Conservation (phyloP, 208 protist species). For the Trypanosomatidae sp. region DNA sequence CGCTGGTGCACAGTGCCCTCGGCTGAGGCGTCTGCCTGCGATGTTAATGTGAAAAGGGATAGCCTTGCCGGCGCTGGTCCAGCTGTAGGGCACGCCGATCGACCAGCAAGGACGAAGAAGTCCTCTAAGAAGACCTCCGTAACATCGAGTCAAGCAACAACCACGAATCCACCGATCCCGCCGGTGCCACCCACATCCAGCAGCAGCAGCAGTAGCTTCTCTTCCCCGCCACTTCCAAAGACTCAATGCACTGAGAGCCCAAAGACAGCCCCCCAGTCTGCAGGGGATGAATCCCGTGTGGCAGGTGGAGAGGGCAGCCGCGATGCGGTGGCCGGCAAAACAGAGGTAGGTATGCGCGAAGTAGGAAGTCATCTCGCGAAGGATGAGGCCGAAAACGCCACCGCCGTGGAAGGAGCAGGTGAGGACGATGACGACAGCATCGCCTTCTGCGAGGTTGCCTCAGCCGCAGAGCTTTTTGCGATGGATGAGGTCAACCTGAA, state of each 20-base stretch:
- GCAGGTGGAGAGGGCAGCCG: not conserved
- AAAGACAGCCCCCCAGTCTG: not conserved
- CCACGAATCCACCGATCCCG: not conserved
- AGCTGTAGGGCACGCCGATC: not conserved
- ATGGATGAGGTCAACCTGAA: not conserved
- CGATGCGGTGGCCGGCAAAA: not conserved
- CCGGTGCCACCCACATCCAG: not conserved
- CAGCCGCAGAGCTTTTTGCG: constrained; percentile 17
- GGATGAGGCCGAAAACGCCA: not conserved
- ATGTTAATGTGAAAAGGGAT: not conserved
- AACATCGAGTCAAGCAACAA: not conserved
- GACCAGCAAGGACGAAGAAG: not conserved
- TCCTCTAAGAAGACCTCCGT: not conserved
- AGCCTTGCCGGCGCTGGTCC: not conserved
- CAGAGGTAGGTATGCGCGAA: not conserved
- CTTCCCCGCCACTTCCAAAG: not conserved
- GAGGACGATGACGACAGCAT: constrained; percentile 18
- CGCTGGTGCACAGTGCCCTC: constrained; percentile 7
- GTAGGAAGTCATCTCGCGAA: not conserved
- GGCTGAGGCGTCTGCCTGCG: not conserved
- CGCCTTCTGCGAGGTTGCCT: constrained; percentile 17
- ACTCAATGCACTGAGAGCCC: not conserved
- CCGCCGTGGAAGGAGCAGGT: not conserved
- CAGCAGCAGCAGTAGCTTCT: not conserved
- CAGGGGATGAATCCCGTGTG: not conserved